Conservation (phyloP, 495 filamentous ascomycete species). For the Pyronema omphalodes region DNA sequence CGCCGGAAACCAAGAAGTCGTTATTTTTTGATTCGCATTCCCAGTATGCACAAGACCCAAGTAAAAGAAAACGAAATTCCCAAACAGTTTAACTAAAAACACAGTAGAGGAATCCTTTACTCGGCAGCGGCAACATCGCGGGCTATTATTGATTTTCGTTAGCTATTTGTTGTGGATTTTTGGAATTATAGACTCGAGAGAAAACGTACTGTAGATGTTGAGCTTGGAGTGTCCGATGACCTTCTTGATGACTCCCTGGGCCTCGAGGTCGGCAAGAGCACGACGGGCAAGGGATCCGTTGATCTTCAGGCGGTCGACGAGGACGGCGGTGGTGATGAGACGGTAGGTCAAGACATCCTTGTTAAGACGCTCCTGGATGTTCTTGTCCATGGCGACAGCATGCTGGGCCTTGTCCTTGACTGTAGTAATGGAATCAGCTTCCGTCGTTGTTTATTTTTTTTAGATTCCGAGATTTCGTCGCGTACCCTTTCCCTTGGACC, state of each 20-base stretch:
- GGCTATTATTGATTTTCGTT: background rate
- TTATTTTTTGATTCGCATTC: conserved; percentile 5
- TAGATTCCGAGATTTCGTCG: background rate
- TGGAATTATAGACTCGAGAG: too few relatives aligned
- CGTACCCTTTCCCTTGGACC: conserved; percentile 98
- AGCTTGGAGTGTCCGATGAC: conserved; percentile 90
- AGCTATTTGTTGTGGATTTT: background rate
- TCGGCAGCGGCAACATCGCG: conserved; percentile 12
- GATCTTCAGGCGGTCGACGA: conserved; percentile 99
- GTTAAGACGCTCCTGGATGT: conserved; percentile 24
- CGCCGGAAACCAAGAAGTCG: background rate
- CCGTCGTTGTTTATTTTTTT: conserved; percentile 1
- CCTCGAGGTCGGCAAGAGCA: conserved; percentile 85
- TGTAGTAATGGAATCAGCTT: conserved; percentile 27
- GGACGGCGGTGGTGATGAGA: conserved; percentile 93
- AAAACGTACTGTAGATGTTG: conserved; percentile 94
- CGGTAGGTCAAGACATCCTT: conserved; percentile 86
- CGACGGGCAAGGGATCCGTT: conserved; percentile 88
- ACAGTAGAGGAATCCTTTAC: conserved; percentile 2
- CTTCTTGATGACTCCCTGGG: conserved; percentile 96
- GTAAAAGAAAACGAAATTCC: conserved; percentile 1
- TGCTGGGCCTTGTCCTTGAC: conserved; percentile 99
- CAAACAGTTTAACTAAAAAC: background rate
- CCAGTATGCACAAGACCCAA: conserved; percentile 2
- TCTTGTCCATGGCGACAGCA: conserved; percentile 46